Evolutionary conservation across 2,329 filamentous ascomycete genomes (phyloP), one percentile per base, ranked within the genome.

Genomic region (Neofusicoccum sp.): DNA sequence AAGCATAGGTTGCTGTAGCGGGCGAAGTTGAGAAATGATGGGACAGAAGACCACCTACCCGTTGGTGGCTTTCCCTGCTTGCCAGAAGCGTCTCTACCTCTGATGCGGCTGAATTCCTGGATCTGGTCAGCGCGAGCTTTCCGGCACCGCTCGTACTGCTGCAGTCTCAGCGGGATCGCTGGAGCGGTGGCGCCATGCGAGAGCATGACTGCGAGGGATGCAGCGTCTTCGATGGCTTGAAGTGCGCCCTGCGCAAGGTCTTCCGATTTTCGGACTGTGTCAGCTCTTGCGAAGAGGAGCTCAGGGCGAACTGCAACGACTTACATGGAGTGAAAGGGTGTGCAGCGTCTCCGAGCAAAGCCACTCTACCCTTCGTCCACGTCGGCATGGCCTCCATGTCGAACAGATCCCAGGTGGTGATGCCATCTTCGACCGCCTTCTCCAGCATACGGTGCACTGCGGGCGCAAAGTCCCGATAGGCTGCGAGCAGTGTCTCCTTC

Each of bases 161-260:
- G 75, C 6, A 90, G 73, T 0, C 86, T 79, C 6, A 82, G 80
- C 9, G 48, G 16, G 4, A 53, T 16, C 3, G 36, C 48, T 9
- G 31, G 24, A 9, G 31, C 7, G 14, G 14, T 2, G 5, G 48
- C 38, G 4, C 48, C 48, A 12, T 36, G 33, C 20, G 48, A 33
- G 5, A 53, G 74, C 7, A 90, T 76, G 1, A 82, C 80, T 0
- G 78, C 80, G 0, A 90, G 69, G 0, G 85, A 80, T 0, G 82
- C 83, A 0, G 82, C 86, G 63, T 90, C 88, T 68, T 90, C 87
- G 51, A 90, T 88, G 0, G 87, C 87, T 61, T 84, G 77, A 0
- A 75, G 85, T 7, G 81, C 87, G 2, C 86, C 86, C 68, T 87
- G 84, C 0, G 81, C 85, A 71, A 86, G 84, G 63, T 85, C 73